Conservation (phyloP, 441 rosid genomes). For the Erodium trifolium region DNA sequence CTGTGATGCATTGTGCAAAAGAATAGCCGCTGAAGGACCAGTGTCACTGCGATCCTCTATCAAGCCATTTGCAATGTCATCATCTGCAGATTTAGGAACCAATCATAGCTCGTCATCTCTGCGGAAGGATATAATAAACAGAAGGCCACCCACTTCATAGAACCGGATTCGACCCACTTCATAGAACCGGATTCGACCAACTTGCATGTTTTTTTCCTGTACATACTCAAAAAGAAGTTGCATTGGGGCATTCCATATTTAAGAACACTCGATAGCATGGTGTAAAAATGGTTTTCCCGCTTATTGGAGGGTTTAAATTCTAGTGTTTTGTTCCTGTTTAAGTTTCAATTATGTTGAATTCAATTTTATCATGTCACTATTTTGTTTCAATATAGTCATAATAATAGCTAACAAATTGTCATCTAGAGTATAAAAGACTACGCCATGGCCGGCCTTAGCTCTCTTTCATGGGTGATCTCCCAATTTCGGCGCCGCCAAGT, state of each 20-base stretch:
- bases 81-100: constrained; percentile 22
- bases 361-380: too few relatives aligned
- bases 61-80: constrained; percentile 39
- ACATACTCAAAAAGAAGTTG: neutral
- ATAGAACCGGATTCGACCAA: constrained; percentile 19
- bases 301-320: too few relatives aligned
- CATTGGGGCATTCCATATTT: neutral
- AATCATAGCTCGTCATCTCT: constrained; percentile 20
- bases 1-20: constrained; percentile 66
- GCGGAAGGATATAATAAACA: constrained; percentile 22
- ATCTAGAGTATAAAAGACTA: too few relatives aligned
- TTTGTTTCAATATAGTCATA: too few relatives aligned
- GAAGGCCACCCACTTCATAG: constrained; percentile 23
- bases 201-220: neutral
- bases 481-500: too few relatives aligned
- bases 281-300: too few relatives aligned
- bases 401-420: too few relatives aligned
- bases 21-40: constrained; percentile 63
- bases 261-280: neutral
- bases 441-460: too few relatives aligned
- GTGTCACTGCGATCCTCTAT: constrained; percentile 49
- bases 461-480: too few relatives aligned
- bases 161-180: constrained; percentile 20
- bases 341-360: too few relatives aligned
- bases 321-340: too few relatives aligned